Evolutionary conservation across 352 stramenopile genomes (phyloP).

Genomic region (Thraustochytrium aureum): DNA sequence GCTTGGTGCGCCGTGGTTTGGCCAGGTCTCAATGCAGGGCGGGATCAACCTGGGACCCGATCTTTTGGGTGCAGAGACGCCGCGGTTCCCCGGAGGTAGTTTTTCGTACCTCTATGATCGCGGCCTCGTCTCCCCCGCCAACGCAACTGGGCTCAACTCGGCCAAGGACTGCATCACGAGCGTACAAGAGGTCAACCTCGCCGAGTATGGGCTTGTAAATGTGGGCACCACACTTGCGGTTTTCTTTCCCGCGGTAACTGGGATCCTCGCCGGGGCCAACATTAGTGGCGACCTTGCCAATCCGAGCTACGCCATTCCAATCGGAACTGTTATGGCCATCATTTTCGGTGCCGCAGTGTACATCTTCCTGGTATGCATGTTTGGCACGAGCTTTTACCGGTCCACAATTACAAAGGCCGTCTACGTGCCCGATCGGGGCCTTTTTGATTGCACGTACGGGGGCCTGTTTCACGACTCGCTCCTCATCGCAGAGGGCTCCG

Average conservation of each 20-base stretch:
- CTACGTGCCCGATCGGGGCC: neutral
- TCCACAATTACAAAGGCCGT: neutral
- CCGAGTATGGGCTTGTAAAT: conserved; percentile 42
- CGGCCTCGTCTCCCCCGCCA: neutral
- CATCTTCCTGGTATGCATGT: conserved; percentile 54
- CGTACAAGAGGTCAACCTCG: neutral
- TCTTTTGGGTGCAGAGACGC: conserved; percentile 4
- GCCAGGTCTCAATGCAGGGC: conserved; percentile 8
- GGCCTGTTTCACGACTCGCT: conserved; percentile 69
- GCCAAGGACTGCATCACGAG: neutral
- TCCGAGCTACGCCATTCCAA: conserved; percentile 54
- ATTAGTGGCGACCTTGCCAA: conserved; percentile 57
- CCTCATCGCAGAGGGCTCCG: conserved; percentile 67
- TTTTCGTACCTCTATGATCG: neutral
- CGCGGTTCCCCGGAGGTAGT: neutral
- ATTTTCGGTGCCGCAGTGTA: conserved; percentile 29
- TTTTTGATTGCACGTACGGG: conserved; percentile 64
- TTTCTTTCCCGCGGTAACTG: conserved; percentile 72
- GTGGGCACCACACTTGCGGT: conserved; percentile 59
- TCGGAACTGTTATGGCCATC: conserved; percentile 52
- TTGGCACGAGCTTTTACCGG: conserved; percentile 41
- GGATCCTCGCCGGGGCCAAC: conserved; percentile 59
- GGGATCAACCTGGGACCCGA: conserved; percentile 18
- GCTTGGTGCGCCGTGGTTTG: neutral
- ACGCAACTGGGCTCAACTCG: neutral